Evolutionary conservation across 2,329 filamentous ascomycete genomes (phyloP).

Genomic region (Corniculantispora saksenae): DNA sequence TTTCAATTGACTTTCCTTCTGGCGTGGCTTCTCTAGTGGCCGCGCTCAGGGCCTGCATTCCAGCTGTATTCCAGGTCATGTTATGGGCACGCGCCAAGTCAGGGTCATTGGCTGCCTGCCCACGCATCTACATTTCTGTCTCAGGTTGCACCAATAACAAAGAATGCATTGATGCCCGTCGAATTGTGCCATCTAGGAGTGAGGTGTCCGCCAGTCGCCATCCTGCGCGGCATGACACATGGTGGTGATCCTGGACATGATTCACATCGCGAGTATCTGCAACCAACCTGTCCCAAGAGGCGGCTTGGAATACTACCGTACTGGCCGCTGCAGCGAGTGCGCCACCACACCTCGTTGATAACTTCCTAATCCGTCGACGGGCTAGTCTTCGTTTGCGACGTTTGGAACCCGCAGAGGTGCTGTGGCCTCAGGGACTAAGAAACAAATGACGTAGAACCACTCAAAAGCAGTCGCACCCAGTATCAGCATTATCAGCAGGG

Average conservation of each 20-base stretch:
- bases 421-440: background rate
- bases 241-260: background rate
- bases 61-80: background rate
- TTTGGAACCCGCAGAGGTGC: background rate
- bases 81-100: background rate
- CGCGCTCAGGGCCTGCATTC: background rate
- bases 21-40: background rate
- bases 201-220: background rate
- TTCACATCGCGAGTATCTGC: background rate
- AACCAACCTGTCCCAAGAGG: no score
- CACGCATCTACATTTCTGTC: background rate
- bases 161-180: background rate
- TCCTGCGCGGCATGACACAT: background rate
- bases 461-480: background rate
- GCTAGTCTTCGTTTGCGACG: background rate
- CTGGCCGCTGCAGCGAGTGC: background rate
- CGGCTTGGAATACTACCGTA: no score
- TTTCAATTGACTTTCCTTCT: background rate
- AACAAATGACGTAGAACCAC: background rate
- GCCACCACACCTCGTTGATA: background rate
- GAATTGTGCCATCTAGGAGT: background rate
- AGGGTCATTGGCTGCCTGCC: background rate
- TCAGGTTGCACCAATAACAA: background rate
- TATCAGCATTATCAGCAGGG: background rate
- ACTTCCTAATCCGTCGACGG: constrained; percentile 7